These are phyloP conservation scores for Amaranthus palmeri DNA, from an alignment of 148 eudicot species.

Conservation along the genomic window DNA sequence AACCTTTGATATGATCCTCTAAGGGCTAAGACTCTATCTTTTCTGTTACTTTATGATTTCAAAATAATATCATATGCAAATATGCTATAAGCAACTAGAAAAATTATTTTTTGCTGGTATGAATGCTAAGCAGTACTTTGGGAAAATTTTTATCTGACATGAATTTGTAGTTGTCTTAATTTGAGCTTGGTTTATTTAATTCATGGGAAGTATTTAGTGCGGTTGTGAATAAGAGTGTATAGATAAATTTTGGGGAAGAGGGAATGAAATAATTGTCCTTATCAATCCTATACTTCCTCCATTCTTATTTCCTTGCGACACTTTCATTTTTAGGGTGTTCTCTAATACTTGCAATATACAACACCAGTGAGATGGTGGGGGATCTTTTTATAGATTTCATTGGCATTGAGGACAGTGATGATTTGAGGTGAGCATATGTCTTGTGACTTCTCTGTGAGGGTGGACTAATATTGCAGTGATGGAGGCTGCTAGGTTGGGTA, in stretches of 20 bases:
- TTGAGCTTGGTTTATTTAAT: background rate
- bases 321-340: no score
- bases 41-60: slow-evolving; percentile 10
- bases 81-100: background rate
- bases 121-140: background rate
- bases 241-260: background rate
- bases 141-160: background rate
- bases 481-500: no score
- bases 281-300: background rate
- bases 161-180: background rate
- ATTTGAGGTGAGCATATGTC: no score
- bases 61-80: slow-evolving; percentile 2
- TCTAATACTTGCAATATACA: no score
- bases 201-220: background rate
- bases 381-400: no score
- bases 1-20: background rate
- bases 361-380: no score
- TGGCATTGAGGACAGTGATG: no score
- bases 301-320: no score
- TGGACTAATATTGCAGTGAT: no score
- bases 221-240: background rate
- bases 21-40: background rate
- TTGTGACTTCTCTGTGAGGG: no score
- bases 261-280: background rate
- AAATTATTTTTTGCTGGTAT: background rate